phyloP scores from a whole-genome alignment of 192 early-diverging fungal species.

The Coemansia sp. region DNA sequence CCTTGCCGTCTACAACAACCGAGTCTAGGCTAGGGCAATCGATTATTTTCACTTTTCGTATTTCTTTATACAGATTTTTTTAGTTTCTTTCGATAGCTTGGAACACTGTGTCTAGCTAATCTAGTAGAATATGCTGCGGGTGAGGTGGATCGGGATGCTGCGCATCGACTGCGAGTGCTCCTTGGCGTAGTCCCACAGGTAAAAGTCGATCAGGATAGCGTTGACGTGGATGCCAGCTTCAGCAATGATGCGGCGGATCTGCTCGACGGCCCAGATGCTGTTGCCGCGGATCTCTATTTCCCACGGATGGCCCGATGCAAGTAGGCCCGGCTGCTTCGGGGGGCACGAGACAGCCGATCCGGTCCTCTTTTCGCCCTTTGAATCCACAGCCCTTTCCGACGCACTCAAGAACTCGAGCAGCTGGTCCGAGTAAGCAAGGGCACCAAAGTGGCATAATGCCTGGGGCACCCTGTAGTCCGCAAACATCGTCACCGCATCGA shows the following conservation, averaged over 20 bases:
- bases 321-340: conserved; percentile 10
- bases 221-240: conserved; percentile 53
- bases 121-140: conserved; percentile 65
- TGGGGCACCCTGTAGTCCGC: conserved; percentile 84
- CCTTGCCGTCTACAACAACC: conserved; percentile 38
- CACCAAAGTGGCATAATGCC: conserved; percentile 68
- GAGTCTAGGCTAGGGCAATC: conserved; percentile 2
- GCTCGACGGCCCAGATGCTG: conserved; percentile 81
- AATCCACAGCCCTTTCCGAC: conserved; percentile 17
- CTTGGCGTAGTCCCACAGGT: conserved; percentile 84
- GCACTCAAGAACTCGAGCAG: conserved; percentile 50
- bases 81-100: not conserved
- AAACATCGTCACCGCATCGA: conserved; percentile 86
- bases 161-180: conserved; percentile 59
- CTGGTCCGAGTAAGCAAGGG: conserved; percentile 65
- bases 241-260: conserved; percentile 26
- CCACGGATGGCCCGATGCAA: conserved; percentile 61
- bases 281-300: conserved; percentile 82
- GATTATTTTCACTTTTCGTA: not conserved
- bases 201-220: conserved; percentile 84
- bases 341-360: not conserved
- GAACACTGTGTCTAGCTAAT: not conserved
- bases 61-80: conserved; percentile 2
- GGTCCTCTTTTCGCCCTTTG: conserved; percentile 3
- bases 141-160: conserved; percentile 64